A percentile compares a stretch with the other conserved stretches of the same genome.
These are phyloP conservation scores for Hymenoscyphus infarciens DNA, from an alignment of 2,329 filamentous ascomycete species.

Conservation along the genomic window DNA sequence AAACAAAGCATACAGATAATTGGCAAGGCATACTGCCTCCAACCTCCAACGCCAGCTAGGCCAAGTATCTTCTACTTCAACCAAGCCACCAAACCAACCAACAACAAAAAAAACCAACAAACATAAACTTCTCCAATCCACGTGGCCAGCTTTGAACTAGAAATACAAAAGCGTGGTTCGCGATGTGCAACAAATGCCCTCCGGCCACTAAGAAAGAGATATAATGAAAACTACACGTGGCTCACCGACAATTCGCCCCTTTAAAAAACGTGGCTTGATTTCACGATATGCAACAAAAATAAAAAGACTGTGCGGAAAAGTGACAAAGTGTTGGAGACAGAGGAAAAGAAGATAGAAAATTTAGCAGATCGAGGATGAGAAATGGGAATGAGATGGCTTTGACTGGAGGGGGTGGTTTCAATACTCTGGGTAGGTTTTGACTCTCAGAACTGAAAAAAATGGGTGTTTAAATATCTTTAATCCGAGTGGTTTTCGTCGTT, in stretches of 20 bases:
- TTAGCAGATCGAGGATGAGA: neutral
- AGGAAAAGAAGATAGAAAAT: neutral
- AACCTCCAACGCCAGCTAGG: neutral
- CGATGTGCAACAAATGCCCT: conserved; percentile 14
- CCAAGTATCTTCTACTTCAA: neutral
- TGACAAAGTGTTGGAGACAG: neutral
- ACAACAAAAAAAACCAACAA: neutral
- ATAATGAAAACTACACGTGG: conserved; percentile 8
- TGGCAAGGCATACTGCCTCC: neutral
- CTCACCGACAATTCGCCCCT: conserved; percentile 12
- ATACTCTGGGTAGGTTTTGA: too few species aligned
- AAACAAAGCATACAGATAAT: too few species aligned
- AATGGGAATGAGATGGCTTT: neutral
- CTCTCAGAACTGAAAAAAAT: too few species aligned
- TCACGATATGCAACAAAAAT: conserved; percentile 12
- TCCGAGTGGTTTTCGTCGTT: too few species aligned
- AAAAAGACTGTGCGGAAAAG: neutral
- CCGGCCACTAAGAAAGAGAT: neutral
- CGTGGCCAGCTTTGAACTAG: neutral
- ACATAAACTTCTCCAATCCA: neutral
- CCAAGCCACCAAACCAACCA: neutral
- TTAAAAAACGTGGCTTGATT: conserved; percentile 12
- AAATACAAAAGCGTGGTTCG: conserved; percentile 12
- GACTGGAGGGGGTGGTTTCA: too few species aligned
- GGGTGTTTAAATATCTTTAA: too few species aligned